phyloP scores from a whole-genome alignment of 1,139 yeast genomes.

The Saccharomyces hybrid region DNA sequence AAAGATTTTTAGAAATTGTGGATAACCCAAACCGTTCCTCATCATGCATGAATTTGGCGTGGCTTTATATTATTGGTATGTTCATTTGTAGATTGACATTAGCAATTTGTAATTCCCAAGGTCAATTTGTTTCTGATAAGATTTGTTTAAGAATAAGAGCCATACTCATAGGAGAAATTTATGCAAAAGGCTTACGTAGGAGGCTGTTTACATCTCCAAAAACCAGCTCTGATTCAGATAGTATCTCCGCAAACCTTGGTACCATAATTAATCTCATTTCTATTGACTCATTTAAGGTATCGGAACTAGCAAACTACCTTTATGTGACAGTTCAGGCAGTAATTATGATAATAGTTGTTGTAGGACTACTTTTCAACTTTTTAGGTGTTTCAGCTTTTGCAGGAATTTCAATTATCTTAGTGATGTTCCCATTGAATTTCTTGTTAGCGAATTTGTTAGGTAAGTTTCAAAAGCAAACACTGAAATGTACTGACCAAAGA shows the following conservation, averaged over 20 bases:
- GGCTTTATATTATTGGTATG: constrained; percentile 1
- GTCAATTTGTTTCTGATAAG: constrained; percentile 1
- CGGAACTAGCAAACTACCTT: constrained; percentile 29
- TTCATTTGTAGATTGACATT: not conserved
- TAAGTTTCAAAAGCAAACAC: constrained; percentile 1
- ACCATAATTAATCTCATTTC: constrained; percentile 43
- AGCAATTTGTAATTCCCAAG: constrained; percentile 4
- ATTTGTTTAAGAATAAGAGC: constrained; percentile 1
- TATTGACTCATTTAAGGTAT: constrained; percentile 46
- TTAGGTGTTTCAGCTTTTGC: constrained; percentile 4
- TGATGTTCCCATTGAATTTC: constrained; percentile 4
- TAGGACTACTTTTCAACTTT: constrained; percentile 2
- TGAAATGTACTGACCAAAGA: constrained; percentile 4
- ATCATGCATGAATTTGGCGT: not conserved
- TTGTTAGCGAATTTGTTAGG: constrained; percentile 2
- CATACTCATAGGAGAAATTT: constrained; percentile 2
- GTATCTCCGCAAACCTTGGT: constrained; percentile 61
- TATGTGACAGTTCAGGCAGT: constrained; percentile 2
- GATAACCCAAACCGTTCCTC: constrained; percentile 23
- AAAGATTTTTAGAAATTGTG: constrained; percentile 36
- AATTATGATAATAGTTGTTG: constrained; percentile 4
- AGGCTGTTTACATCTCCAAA: not conserved
- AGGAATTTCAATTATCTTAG: constrained; percentile 3
- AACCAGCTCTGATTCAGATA: constrained; percentile 17
- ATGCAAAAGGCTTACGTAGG: not conserved